Evolutionary conservation across 2,329 filamentous ascomycete genomes (phyloP), one percentile per base, ranked within the genome.

Genomic region (Microsporum audouinii): DNA sequence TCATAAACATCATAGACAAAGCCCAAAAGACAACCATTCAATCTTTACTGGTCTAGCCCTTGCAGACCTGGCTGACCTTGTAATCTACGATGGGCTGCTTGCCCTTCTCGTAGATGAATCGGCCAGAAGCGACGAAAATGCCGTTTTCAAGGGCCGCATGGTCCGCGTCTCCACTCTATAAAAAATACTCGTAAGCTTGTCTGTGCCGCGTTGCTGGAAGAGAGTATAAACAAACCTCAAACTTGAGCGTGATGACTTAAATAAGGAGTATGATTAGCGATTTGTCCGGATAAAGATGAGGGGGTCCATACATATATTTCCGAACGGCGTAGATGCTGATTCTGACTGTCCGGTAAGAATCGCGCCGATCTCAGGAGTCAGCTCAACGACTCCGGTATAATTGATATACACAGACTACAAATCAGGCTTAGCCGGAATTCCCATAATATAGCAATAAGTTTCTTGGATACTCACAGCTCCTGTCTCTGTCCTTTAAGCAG

Each of bases 71-170:
- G 63, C 75, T 73, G 61, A 78, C 71, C 51, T 72, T 72, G 63
- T 77, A 78, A 65, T 77, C 75, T 17, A 77, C 75, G 38, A 74
- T 66, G 3, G 71, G 58, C 0, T 69, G 68, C 63, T 74, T 71
- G 17, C 69, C 75, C 62, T 70, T 67, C 63, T 73, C 69, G 23
- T 71, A 65, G n/a, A 68, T 66, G 66, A 78, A 76, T 7, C 70
- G 72, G 10, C 75, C 76, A 39, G 73, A 67, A 2, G 68, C 76
- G 31, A 77, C 74, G 60, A 76, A 77, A 2, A 75, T 68, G 2
- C 70, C 66, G 56, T 68, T 71, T 60, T 78, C 76, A 5, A 78
- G 71, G 5, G 68, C 68, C 63, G 76, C 76, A 64, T 76, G 74
- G 58, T 70, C 69, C 60, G 72, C 70, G 53, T 74, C 69, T n/a